Conservation (phyloP, 2,329 filamentous ascomycete species). For the Aspergillus novoparasiticus region DNA sequence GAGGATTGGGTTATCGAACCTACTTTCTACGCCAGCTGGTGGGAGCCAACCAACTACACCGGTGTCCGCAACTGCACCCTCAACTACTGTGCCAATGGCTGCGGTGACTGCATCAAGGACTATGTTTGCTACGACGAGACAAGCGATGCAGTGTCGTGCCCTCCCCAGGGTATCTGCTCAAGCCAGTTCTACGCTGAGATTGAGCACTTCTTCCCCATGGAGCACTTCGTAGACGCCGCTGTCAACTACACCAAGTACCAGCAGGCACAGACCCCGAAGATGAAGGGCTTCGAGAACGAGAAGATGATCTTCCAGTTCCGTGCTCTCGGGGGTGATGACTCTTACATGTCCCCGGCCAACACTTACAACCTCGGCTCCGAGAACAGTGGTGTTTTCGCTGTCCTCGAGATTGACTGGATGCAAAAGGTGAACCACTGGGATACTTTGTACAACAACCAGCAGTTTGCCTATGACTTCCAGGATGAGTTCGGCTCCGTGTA, state of each 20-base stretch:
- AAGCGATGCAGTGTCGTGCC: constrained; percentile 17
- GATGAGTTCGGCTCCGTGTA: constrained; percentile 17
- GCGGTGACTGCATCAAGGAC: constrained; percentile 21
- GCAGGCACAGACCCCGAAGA: constrained; percentile 16
- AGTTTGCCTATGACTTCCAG: constrained; percentile 17
- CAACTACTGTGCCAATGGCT: constrained; percentile 26
- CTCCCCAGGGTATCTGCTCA: constrained; percentile 20
- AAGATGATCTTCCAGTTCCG: constrained; percentile 20
- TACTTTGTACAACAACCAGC: constrained; percentile 13
- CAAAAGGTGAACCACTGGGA: constrained; percentile 20
- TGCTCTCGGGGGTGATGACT: constrained; percentile 21
- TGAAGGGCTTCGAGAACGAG: constrained; percentile 19
- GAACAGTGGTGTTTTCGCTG: constrained; percentile 20
- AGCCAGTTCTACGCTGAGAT: constrained; percentile 23
- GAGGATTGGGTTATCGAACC: constrained; percentile 16
- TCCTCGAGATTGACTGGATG: constrained; percentile 22
- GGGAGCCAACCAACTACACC: constrained; percentile 22
- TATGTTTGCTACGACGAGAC: constrained; percentile 26
- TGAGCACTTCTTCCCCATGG: constrained; percentile 26
- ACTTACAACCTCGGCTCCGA: constrained; percentile 19
- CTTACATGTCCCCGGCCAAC: constrained; percentile 24
- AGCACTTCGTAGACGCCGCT: constrained; percentile 17
- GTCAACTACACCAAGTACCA: constrained; percentile 18
- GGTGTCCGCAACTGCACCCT: constrained; percentile 22
- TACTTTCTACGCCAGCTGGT: constrained; percentile 14